phyloP scores from a whole-genome alignment of 192 early-diverging fungal genomes.

The Phycomyces nitens region DNA sequence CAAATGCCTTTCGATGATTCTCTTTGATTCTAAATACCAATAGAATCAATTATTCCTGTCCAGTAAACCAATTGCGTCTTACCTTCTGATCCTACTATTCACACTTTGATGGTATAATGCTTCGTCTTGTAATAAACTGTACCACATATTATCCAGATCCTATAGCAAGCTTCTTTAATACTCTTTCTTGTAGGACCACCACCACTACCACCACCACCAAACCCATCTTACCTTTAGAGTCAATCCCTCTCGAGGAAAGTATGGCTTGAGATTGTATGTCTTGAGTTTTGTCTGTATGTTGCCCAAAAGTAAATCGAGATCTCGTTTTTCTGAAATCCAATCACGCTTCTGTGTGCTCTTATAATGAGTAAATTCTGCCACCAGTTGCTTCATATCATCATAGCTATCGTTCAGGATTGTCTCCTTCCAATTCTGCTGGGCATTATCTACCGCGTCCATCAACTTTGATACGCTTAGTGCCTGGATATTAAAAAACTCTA shows the following conservation, averaged over 20 bases:
- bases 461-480: slow-evolving; percentile 52
- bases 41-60: not conserved
- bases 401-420: slow-evolving; percentile 67
- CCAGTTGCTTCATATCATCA: slow-evolving; percentile 68
- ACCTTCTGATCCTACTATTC: slow-evolving; percentile 82
- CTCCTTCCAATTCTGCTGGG: slow-evolving; percentile 65
- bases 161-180: slow-evolving; percentile 20
- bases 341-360: slow-evolving; percentile 76
- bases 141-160: slow-evolving; percentile 83
- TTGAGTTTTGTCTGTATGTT: slow-evolving; percentile 97
- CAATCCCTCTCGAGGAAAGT: slow-evolving; percentile 74
- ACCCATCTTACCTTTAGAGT: slow-evolving; percentile 51
- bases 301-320: slow-evolving; percentile 86
- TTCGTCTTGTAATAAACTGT: slow-evolving; percentile 67
- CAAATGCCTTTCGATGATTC: slow-evolving; percentile 72
- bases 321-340: slow-evolving; percentile 90
- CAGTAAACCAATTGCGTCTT: slow-evolving; percentile 17
- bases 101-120: slow-evolving; percentile 76
- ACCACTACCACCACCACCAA: too few species aligned
- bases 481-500: too few species aligned
- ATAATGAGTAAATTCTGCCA: slow-evolving; percentile 76
- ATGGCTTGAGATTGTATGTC: slow-evolving; percentile 88
- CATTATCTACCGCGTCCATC: slow-evolving; percentile 62
- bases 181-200: not conserved
- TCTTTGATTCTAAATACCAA: slow-evolving; percentile 76